A percentile compares a stretch with the other conserved stretches of the same genome.
Conservation (phyloP, 2,329 filamentous ascomycete species). For the Alternaria sp. region DNA sequence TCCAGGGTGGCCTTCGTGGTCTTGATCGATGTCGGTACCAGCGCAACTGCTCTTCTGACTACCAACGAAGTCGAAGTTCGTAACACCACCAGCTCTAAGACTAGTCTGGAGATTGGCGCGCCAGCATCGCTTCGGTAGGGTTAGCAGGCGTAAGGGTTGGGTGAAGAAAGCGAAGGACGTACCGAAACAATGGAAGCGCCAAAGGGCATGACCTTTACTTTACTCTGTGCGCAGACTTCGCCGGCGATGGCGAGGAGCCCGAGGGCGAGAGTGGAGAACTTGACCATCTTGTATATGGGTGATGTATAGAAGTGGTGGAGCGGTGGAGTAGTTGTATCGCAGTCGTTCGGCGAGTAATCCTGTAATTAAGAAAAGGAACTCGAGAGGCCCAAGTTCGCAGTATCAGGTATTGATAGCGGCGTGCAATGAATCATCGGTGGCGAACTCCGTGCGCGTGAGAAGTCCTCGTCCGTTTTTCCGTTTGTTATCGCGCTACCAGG, state of each 20-base stretch:
- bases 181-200: slow-evolving; percentile 49
- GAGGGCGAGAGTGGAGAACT: slow-evolving; percentile 27
- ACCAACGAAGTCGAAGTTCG: slow-evolving; percentile 50
- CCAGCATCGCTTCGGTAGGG: slow-evolving; percentile 45
- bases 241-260: slow-evolving; percentile 33
- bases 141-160: slow-evolving; percentile 13
- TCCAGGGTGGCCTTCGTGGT: slow-evolving; percentile 58
- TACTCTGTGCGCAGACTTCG: slow-evolving; percentile 30
- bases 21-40: slow-evolving; percentile 53
- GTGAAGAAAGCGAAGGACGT: slow-evolving; percentile 12
- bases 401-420: neutral
- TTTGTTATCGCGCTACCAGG: neutral
- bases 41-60: slow-evolving; percentile 47
- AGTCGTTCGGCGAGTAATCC: neutral
- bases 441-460: neutral
- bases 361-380: neutral
- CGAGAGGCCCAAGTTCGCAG: neutral
- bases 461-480: neutral
- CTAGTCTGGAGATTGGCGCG: slow-evolving; percentile 45
- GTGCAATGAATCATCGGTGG: neutral
- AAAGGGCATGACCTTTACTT: slow-evolving; percentile 49
- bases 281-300: slow-evolving; percentile 30
- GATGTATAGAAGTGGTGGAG: neutral
- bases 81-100: slow-evolving; percentile 33
- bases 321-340: neutral